Conservation (phyloP, 129 eudicot genomes). For the Flaveria brownii region DNA sequence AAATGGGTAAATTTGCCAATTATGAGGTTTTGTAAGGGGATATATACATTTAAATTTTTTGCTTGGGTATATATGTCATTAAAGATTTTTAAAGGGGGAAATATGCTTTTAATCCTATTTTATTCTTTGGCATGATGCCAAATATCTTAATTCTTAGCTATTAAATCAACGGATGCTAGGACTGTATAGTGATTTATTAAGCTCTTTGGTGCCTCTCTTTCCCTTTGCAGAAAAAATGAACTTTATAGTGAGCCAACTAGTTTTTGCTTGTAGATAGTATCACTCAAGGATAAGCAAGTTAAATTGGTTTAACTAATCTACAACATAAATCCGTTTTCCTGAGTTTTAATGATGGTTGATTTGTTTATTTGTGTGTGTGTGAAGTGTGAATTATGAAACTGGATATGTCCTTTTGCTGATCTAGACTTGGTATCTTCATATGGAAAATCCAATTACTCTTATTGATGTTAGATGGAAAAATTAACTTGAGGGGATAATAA, state of each 20-base stretch:
- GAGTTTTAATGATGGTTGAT: not conserved
- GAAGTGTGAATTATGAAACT: not conserved
- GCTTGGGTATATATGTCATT: no score
- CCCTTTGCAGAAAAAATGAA: not conserved
- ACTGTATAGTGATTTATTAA: not conserved
- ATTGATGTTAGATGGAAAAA: conserved; percentile 1
- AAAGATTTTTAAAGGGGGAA: no score
- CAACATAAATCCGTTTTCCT: not conserved
- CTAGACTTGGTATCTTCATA: not conserved
- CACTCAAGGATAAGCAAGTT: not conserved
- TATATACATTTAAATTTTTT: no score
- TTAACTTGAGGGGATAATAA: not conserved
- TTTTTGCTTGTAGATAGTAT: not conserved
- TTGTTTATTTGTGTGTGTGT: not conserved
- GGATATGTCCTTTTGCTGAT: not conserved
- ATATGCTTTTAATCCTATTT: no score
- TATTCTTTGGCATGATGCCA: not conserved
- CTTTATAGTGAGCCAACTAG: not conserved
- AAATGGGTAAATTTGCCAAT: no score
- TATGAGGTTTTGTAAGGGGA: no score
- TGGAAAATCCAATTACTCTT: not conserved
- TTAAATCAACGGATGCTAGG: not conserved
- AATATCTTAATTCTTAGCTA: not conserved
- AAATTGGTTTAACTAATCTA: not conserved
- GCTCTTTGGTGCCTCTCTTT: not conserved